Base-by-base conservation (phyloP, 2,329 filamentous ascomycete genomes). In the Alternaria novae-zelandiae region DNA sequence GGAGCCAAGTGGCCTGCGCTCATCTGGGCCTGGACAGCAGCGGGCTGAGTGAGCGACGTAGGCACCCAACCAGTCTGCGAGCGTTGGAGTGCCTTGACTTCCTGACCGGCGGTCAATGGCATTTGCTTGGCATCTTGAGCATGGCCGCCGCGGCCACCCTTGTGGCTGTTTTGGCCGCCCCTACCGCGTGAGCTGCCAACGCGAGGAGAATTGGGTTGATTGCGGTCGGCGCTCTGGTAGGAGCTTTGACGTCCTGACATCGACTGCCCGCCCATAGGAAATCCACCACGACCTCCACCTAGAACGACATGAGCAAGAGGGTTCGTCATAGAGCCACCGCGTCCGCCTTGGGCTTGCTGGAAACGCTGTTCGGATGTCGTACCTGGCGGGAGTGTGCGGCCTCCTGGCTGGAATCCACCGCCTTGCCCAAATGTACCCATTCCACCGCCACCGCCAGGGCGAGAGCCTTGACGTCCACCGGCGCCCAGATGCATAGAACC, bases 1-100 rank as follows among this genome's bases (percentile, higher is more conserved):
- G 96, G 95, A 69, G 96, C 89, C 83, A 98, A 88, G 73, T 92
- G 78, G 15, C 75, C 76, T 4, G 69, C 57, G 43, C 55, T 41
- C 49, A 62, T 59, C 13, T 67, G 64, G 26, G 67, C 61, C 46
- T 83, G 84, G 23, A 66, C 61, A 49, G 64, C 54, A 9, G 46
- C 46, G 3, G 57, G 57, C 49, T 70, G 83, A 80, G 63, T 84
- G 79, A 67, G 84, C 81, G 59, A 85, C 57, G 85, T 89, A 25
- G 96, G 93, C 83, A 97, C 97, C 96, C 96, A 99, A 55, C 96
- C 95, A 60, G 83, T 87, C n/a, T 87, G 70, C 0, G 93, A 90
- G 45, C 89, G 82, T 63, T 88, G 84, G 54, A 98, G 91, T 54
- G 91, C 89, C 83, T 95, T 93, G 68, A 99, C 82, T 2, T 97